Conservation (phyloP, 2,329 filamentous ascomycete genomes). For the Monilinia fructicola region DNA sequence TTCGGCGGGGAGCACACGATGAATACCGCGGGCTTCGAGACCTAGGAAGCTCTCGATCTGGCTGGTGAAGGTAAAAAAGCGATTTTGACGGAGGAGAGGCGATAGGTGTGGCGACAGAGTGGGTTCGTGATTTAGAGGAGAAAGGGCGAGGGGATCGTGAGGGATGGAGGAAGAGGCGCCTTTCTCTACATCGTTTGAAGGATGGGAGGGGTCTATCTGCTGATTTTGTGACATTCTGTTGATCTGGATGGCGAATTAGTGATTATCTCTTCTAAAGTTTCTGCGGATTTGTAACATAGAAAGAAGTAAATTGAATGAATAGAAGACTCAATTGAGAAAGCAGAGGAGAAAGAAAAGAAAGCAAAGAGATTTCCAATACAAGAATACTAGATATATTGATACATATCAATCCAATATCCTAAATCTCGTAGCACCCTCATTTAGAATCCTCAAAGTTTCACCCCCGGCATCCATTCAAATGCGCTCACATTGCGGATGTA, state of each 20-base stretch:
- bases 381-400: neutral
- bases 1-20: conserved; percentile 55
- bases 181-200: conserved; percentile 20
- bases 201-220: conserved; percentile 2
- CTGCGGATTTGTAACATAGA: neutral
- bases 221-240: conserved; percentile 14
- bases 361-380: neutral
- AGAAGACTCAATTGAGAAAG: neutral
- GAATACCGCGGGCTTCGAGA: conserved; percentile 57
- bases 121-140: conserved; percentile 1
- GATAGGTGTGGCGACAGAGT: neutral
- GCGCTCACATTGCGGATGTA: neutral
- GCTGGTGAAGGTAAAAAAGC: conserved; percentile 12
- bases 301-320: neutral
- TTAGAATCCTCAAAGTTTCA: neutral
- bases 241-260: neutral
- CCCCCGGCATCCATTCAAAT: neutral
- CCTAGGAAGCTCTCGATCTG: conserved; percentile 34
- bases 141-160: neutral
- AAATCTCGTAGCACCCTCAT: conserved; percentile 5
- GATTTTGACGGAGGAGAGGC: conserved; percentile 1
- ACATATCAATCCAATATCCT: neutral
- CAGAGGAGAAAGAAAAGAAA: neutral
- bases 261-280: neutral
- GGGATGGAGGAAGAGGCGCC: neutral